Base-by-base conservation (phyloP, 1,139 yeast genomes). In the Kurtzmaniella quercitrusa region DNA sequence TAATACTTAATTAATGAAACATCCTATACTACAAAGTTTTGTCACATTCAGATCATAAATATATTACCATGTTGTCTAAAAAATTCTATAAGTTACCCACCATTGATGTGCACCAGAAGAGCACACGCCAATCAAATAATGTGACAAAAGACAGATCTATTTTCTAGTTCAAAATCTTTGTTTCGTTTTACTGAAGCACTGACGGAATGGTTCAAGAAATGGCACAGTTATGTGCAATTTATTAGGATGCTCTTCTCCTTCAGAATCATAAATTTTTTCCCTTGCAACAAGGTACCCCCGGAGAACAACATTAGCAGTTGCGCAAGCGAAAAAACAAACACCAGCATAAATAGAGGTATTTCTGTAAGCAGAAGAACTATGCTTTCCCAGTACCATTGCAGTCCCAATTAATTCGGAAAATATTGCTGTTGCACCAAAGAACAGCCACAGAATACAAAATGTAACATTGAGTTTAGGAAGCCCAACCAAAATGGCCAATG, bases 301-400 rank as follows among this genome's bases (percentile, higher is more conserved):
- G 40, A 77, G 49, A 1, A 75, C 31, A 40, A 75, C 56, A 38
- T 77, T 54, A 5, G 58, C 40, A 1, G 63, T 17, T 1, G 75
- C 66, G 36, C 78, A 70, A 1, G 60, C 76, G n/a, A 73, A 45
- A 52, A 75, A 79, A 3, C 77, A 63, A 3, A 63, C 57, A 0
- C 85, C 85, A 18, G 80, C 75, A 56, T 78, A 80, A 3, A 79
- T 68, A 0, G 81, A 64, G 37, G 82, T 77, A 50, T 75, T 53
- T 27, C 60, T 56, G 55, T 79, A 80, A 51, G 71, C 78, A 1
- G 62, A 55, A 2, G 82, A 78, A 0, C 57, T 59, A 0, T 66
- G 68, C 3, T 42, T 44, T 1, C 66, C 63, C 9, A 64, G 59
- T 43, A 74, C 75, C 42, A 79, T 59, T 10, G 70, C 59, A 25